phyloP scores from a whole-genome alignment of 257 asterid genomes.

The Echium plantagineum region DNA sequence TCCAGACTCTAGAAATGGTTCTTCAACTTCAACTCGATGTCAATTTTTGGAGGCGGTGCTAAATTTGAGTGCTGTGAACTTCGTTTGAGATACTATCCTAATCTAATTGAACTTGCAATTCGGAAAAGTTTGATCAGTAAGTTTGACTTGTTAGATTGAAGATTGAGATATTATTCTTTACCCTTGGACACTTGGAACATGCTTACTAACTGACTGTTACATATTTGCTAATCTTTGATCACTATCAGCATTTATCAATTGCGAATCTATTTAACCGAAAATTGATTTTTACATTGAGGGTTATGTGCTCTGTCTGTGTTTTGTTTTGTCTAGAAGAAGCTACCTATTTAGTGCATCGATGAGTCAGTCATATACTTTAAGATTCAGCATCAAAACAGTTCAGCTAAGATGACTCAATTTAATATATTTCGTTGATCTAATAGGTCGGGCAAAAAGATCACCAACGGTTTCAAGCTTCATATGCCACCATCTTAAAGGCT shows the following conservation, averaged over 20 bases:
- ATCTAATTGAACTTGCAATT: too few relatives aligned
- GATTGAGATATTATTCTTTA: too few relatives aligned
- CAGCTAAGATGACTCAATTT: conserved; percentile 6
- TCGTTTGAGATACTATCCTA: background rate
- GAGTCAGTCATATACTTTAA: background rate
- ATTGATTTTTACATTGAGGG: too few relatives aligned
- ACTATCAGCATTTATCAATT: too few relatives aligned
- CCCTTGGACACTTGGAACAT: background rate
- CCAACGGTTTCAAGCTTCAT: conserved; percentile 71
- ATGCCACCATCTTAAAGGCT: conserved; percentile 63
- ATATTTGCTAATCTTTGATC: too few relatives aligned
- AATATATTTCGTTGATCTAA: conserved; percentile 13
- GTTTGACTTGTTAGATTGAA: too few relatives aligned
- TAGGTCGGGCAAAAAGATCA: conserved; percentile 77
- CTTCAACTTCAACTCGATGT: background rate
- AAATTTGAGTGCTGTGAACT: background rate
- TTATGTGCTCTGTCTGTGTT: too few relatives aligned
- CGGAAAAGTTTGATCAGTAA: too few relatives aligned
- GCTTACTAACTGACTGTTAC: too few relatives aligned
- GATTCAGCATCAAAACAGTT: background rate
- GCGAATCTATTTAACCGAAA: too few relatives aligned
- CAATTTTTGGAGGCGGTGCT: background rate
- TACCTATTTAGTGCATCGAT: too few relatives aligned
- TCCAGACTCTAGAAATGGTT: background rate
- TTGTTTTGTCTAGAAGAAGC: too few relatives aligned